Evolutionary conservation across 805 yeast genomes (phyloP), one percentile per base, ranked within the genome.

Genomic region (Teunomyces lycoperdinae): DNA sequence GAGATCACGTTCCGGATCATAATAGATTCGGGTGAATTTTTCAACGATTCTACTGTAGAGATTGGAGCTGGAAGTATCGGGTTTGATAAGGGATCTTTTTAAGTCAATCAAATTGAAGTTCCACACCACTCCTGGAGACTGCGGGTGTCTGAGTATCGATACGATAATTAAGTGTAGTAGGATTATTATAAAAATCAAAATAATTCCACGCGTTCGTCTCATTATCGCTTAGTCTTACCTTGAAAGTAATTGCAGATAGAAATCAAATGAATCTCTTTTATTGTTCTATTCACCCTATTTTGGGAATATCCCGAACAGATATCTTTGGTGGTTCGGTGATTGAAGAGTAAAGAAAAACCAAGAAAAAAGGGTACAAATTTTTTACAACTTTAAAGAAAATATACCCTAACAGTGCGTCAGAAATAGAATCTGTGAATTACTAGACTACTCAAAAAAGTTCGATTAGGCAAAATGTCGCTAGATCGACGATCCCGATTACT

Each of bases 91-190:
- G 30, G 48, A 35, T 8, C 29, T 20, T 28, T 48, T 48, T 26
- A 52, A 16, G n/a, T 34, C 50, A 8, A 35, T 8, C 26, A 52
- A 33, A 40, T 36, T 32, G 33, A 29, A 16, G 16, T 28, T 43
- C 35, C 50, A 31, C 7, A 32, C 10, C 13, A 24, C 27, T 8
- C 14, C 14, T 7, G 50, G 9, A 9, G 44, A 16, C 11, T 35
- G 43, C 5, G 53, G 45, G 30, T 32, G 24, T 4, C 41, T 28
- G 17, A 50, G 13, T 3, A 45, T 11, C 9, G 53, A 47, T 5
- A 52, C 11, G 26, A 50, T 47, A 24, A 50, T 44, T 9, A 52
- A 10, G 16, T 52, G 53, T 14, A 52, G 34, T 11, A 50, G 31
- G 24, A 45, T 32, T 13, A 52, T 26, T 41, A 46, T 35, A n/a